These are phyloP conservation scores for Przewalskia tangutica DNA, from an alignment of 257 asterid genomes.

Conservation along the genomic window DNA sequence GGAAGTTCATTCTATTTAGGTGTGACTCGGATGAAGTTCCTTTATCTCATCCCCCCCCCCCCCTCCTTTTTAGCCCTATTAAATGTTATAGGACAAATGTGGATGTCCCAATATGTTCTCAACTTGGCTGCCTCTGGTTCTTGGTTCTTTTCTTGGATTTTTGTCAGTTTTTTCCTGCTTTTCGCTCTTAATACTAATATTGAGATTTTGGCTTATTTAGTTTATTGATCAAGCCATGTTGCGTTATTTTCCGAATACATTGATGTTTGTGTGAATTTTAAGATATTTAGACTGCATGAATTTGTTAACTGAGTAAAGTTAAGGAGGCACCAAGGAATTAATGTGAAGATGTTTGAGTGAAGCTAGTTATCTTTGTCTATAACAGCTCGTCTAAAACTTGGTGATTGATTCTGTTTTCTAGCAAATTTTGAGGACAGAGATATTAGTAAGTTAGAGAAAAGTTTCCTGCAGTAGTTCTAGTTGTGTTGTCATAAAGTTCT, in stretches of 20 bases:
- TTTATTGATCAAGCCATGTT: background rate
- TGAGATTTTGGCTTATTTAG: background rate
- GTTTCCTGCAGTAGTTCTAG: background rate
- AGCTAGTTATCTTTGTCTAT: background rate
- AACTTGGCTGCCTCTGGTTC: background rate
- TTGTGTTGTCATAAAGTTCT: background rate
- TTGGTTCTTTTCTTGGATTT: background rate
- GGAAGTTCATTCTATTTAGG: background rate
- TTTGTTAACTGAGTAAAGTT: background rate
- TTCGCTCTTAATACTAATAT: background rate
- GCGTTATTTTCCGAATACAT: background rate
- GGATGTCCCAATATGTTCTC: too few species aligned
- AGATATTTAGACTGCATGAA: background rate
- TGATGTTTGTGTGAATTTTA: background rate
- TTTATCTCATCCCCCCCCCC: background rate
- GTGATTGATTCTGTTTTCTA: background rate
- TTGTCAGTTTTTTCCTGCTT: background rate
- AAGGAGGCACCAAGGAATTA: background rate
- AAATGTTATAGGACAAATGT: background rate
- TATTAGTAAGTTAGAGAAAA: background rate
- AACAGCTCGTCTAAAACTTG: background rate
- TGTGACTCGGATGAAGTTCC: background rate
- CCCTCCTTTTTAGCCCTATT: background rate
- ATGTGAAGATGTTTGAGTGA: background rate
- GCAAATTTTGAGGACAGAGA: background rate